Base-by-base conservation (phyloP, 345 rosid species). In the Syzygium jambos region DNA sequence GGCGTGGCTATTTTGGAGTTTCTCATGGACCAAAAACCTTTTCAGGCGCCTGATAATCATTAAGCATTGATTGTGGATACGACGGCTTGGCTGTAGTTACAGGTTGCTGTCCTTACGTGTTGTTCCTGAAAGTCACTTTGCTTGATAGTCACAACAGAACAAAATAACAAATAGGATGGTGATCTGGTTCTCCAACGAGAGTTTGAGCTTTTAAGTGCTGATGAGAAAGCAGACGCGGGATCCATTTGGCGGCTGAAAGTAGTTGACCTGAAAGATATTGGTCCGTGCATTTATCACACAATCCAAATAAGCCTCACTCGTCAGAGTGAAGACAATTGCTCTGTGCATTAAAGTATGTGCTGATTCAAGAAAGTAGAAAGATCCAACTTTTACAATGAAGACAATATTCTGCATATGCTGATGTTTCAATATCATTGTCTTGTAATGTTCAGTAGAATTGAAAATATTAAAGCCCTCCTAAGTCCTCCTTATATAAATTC, bases 391-490 rank as follows among this genome's bases (percentile, higher is more conserved):
- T 4, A 80, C 13, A 80, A 43, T 22, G 84, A 19, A 84, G 43
- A 52, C 57, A 84, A 30, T 38, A 6, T 5, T 86, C 88, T 85
- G 89, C 88, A 87, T 90, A 88, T 88, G 65, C 90, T 57, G 85
- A 88, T 43, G 3, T 85, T 85, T 87, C 90, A 88, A 34, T 80
- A 85, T n/a, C 27, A 41, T 6, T 84, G 87, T 65, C 83, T 29
- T 34, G 19, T 63, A 46, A 85, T 23, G 63, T 25, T 25, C n/a
- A 7, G 29, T 25, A 73, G 43, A 5, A 38, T 73, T 73, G 82
- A 73, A 38, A 73, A 73, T 34, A 16, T 34, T 29, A 86, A 23
- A 52, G 84, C 65, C 53, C 25, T 15, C 3, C 2, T 43, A 43
- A 5, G 51, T 56, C 80, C 80, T 43, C 46, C 46, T 43, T 43